Percentiles rank a stretch among this genome's conserved stretches.
Evolutionary conservation across 208 protist species (phyloP).

Genomic region (Crithidia brevicula): DNA sequence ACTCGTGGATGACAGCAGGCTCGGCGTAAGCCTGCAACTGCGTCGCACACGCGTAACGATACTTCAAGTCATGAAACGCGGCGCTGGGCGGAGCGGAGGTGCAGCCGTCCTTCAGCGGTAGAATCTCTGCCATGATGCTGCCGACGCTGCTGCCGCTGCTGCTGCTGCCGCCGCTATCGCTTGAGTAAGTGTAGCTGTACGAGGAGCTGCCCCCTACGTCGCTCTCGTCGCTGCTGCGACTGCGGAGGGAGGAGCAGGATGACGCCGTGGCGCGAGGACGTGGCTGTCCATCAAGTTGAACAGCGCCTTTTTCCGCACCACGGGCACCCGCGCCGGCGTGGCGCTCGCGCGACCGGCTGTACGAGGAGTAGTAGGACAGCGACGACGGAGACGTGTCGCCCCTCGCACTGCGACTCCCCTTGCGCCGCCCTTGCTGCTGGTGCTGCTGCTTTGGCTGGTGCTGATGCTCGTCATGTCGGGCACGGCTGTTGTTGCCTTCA

Average conservation of each 20-base stretch:
- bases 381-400: constrained; percentile 6
- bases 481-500: not conserved
- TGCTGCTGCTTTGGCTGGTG: not conserved
- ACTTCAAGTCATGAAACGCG: constrained; percentile 61
- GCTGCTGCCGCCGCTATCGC: constrained; percentile 32
- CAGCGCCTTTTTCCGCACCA: not conserved
- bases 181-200: constrained; percentile 36
- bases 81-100: constrained; percentile 39
- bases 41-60: constrained; percentile 39
- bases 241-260: constrained; percentile 36
- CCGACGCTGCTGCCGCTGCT: constrained; percentile 27
- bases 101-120: constrained; percentile 61
- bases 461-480: not conserved
- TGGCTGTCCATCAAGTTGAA: not conserved
- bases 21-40: constrained; percentile 55
- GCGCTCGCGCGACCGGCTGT: constrained; percentile 11
- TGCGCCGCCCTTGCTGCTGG: too few relatives aligned
- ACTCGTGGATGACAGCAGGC: constrained; percentile 73
- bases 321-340: not conserved
- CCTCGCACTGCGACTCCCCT: not conserved
- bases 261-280: constrained; percentile 6
- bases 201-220: constrained; percentile 31
- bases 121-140: constrained; percentile 30
- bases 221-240: constrained; percentile 32
- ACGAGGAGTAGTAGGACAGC: constrained; percentile 16